Conservation (phyloP, 1,139 yeast genomes). For the Candida sanyaensis region DNA sequence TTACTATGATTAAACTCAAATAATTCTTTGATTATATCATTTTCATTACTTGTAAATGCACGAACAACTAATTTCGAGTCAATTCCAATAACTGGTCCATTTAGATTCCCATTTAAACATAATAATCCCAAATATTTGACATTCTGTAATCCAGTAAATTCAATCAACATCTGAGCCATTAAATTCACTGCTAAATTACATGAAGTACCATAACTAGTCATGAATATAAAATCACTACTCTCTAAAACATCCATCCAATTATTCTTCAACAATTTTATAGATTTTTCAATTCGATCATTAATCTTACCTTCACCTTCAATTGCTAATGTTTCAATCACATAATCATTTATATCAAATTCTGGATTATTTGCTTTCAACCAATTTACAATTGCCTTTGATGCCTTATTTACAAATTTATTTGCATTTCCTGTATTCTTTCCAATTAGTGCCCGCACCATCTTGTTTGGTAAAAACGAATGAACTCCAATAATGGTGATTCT, state of each 20-base stretch:
- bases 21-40: constrained; percentile 49
- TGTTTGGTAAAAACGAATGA: constrained; percentile 56
- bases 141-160: constrained; percentile 14
- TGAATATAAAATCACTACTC: constrained; percentile 42
- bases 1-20: constrained; percentile 47
- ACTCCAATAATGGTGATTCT: constrained; percentile 47
- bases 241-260: constrained; percentile 44
- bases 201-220: constrained; percentile 49
- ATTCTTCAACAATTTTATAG: constrained; percentile 32
- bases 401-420: constrained; percentile 31
- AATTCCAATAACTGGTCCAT: constrained; percentile 47
- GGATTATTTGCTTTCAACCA: constrained; percentile 39
- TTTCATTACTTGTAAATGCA: constrained; percentile 47
- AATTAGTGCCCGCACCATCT: constrained; percentile 46
- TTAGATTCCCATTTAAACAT: constrained; percentile 46
- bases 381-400: constrained; percentile 34
- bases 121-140: constrained; percentile 34
- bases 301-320: constrained; percentile 56
- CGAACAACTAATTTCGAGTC: constrained; percentile 49
- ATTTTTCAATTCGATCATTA: constrained; percentile 35
- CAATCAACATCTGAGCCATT: constrained; percentile 31
- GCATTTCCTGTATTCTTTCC: constrained; percentile 53
- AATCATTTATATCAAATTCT: constrained; percentile 20
- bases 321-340: constrained; percentile 46
- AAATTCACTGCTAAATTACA: constrained; percentile 46